phyloP scores from a whole-genome alignment of 352 stramenopile species.

The Albugo laibachii region DNA sequence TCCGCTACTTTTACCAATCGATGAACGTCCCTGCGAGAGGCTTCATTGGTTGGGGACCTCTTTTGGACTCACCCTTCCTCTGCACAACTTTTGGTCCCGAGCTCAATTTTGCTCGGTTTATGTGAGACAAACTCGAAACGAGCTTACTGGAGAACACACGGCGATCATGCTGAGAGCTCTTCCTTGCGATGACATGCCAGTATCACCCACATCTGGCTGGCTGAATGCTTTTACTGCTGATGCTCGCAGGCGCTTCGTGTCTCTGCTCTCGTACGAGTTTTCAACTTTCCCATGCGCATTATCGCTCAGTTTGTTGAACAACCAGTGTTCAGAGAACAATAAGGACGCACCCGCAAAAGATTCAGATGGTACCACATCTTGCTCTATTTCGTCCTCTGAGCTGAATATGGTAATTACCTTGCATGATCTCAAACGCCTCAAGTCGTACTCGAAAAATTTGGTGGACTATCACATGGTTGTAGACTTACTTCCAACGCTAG shows the following conservation, averaged over 20 bases:
- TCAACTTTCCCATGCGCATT: constrained; percentile 78
- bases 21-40: constrained; percentile 84
- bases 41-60: constrained; percentile 98
- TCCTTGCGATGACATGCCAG: constrained; percentile 52
- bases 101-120: constrained; percentile 93
- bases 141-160: constrained; percentile 97
- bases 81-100: constrained; percentile 96
- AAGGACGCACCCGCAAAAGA: constrained; percentile 11
- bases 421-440: constrained; percentile 95
- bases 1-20: constrained; percentile 89
- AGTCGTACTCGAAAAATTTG: constrained; percentile 96
- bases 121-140: constrained; percentile 96
- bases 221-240: constrained; percentile 89
- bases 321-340: constrained; percentile 9
- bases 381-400: constrained; percentile 71
- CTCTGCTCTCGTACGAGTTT: constrained; percentile 88
- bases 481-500: constrained; percentile 90
- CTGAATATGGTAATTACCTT: constrained; percentile 87
- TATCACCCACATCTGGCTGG: constrained; percentile 77
- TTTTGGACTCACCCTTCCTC: constrained; percentile 90
- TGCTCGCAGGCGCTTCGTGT: constrained; percentile 85
- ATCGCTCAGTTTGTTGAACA: constrained; percentile 80
- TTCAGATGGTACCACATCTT: constrained; percentile 19
- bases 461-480: constrained; percentile 99
- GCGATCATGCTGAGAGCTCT: constrained; percentile 81